Conservation (phyloP, 2,329 filamentous ascomycete genomes). For the Coniella vitis region DNA sequence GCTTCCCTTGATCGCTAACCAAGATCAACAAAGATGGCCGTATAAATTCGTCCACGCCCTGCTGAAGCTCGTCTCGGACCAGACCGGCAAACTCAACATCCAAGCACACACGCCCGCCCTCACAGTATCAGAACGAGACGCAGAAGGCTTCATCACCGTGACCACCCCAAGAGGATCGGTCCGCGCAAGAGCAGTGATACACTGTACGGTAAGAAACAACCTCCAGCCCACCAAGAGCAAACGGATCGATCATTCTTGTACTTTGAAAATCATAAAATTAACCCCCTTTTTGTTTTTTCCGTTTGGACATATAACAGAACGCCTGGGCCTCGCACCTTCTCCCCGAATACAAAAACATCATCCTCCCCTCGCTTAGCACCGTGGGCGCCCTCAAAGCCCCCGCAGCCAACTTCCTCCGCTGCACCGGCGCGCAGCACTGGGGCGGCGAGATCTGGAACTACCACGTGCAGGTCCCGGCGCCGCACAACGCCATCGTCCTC, state of each 20-base stretch:
- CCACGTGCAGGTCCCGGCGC: slow-evolving; percentile 25
- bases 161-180: slow-evolving; percentile 13
- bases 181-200: slow-evolving; percentile 14
- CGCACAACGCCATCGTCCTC: slow-evolving; percentile 24
- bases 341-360: slow-evolving; percentile 14
- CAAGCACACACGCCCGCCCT: slow-evolving; percentile 23
- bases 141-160: slow-evolving; percentile 21
- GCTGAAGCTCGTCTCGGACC: slow-evolving; percentile 9
- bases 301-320: not conserved
- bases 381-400: slow-evolving; percentile 26
- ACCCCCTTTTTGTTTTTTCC: too few species aligned
- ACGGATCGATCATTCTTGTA: too few species aligned
- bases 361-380: slow-evolving; percentile 14
- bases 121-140: slow-evolving; percentile 19
- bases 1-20: not conserved
- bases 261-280: too few species aligned
- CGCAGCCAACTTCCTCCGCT: slow-evolving; percentile 23
- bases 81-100: slow-evolving; percentile 18
- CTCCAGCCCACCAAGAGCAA: too few species aligned
- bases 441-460: slow-evolving; percentile 26
- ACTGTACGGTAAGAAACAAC: slow-evolving; percentile 11
- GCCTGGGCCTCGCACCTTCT: slow-evolving; percentile 17
- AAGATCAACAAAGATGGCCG: slow-evolving; percentile 6
- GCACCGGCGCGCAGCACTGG: slow-evolving; percentile 27
- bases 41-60: slow-evolving; percentile 17